Base-by-base conservation (phyloP, 2,329 filamentous ascomycete genomes). In the Fusarium anguioides region DNA sequence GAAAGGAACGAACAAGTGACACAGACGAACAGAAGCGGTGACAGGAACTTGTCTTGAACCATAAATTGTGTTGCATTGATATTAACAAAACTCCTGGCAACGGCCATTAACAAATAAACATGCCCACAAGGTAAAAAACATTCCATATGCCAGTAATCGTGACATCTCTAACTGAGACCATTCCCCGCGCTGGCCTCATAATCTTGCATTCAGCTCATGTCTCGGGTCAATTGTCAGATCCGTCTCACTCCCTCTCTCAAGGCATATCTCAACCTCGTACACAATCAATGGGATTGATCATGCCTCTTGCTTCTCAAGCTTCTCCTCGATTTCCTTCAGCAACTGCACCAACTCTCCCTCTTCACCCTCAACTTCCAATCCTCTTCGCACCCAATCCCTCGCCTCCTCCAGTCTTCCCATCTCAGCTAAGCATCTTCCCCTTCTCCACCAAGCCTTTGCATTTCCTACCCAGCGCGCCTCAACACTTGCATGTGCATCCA, bases 401-500 rank as follows among this genome's bases (percentile, higher is more conserved):
- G 94, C 94, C 86, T 98, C 95, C 54, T 92, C 89, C 74, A 92
- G 81, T 62, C 95, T 80, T 2, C 91, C 91, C 96, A 98, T 98
- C 87, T 99, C 96, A 69, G 91, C 80, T 75, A 98, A 79, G 76
- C 93, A 96, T 81, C 89, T 89, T 11, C 92, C 96, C 64, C 92
- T 84, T 64, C 96, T 85, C 90, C 93, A 97, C 93, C 95, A 98
- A 1, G 90, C 94, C 87, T 98, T 98, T 2, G 92, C 89, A 78
- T 99, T 98, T 36, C 91, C 94, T 39, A 90, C 86, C 69, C 89
- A 87, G 84, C 95, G 94, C 65, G 93, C 89, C 83, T 97, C 94
- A 40, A 97, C 91, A 76, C 92, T 96, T 27, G 89, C 87, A 81
- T 96, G 91, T 6, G 94, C 94, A 79, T 99, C 96, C 8, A 93